Conservation (phyloP, 805 yeast species). For the Saccharomycopsis oosterbeekiorum region DNA sequence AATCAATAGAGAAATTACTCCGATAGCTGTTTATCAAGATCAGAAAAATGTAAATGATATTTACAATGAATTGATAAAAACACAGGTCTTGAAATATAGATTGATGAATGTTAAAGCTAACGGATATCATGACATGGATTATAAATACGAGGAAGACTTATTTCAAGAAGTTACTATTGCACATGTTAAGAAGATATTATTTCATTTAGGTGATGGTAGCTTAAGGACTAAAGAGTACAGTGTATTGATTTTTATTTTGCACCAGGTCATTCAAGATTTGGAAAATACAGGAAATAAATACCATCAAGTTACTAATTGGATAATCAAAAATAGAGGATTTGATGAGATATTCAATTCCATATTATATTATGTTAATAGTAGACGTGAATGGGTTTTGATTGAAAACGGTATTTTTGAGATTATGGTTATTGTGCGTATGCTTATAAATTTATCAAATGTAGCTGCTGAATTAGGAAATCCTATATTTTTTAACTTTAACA, state of each 20-base stretch:
- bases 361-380: slow-evolving; percentile 2
- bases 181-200: slow-evolving; percentile 1
- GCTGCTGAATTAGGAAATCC: neutral
- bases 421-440: slow-evolving; percentile 4
- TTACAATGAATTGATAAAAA: slow-evolving; percentile 4
- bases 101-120: slow-evolving; percentile 5
- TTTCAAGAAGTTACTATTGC: neutral
- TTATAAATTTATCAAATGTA: neutral
- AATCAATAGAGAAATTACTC: neutral
- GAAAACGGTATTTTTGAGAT: neutral
- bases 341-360: slow-evolving; percentile 10
- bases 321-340: slow-evolving; percentile 3
- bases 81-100: slow-evolving; percentile 5
- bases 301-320: neutral
- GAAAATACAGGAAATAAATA: neutral
- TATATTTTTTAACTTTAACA: neutral
- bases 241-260: slow-evolving; percentile 3
- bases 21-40: slow-evolving; percentile 12
- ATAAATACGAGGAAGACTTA: neutral
- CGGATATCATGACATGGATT: neutral
- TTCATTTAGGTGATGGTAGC: slow-evolving; percentile 1
- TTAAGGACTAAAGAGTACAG: slow-evolving; percentile 6
- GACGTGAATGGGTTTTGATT: neutral
- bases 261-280: neutral
- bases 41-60: slow-evolving; percentile 4